Percentiles rank a stretch among this genome's conserved stretches.
These are phyloP conservation scores for Fusarium praegraminearum DNA, from an alignment of 2,329 filamentous ascomycete species.

Conservation along the genomic window DNA sequence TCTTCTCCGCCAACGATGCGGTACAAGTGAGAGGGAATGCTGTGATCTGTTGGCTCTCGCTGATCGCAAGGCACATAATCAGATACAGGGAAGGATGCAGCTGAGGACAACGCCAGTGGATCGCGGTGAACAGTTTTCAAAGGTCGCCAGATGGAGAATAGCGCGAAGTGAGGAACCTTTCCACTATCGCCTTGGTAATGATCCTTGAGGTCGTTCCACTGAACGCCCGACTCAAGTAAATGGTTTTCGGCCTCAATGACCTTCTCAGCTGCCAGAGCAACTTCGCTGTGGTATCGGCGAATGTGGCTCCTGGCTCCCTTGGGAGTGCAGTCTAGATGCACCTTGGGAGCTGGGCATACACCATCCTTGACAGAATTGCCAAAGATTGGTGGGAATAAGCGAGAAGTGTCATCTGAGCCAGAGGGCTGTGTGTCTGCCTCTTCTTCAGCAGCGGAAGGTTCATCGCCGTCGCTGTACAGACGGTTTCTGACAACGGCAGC, in stretches of 20 bases:
- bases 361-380: slow-evolving; percentile 4
- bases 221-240: not conserved
- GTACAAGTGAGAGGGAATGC: not conserved
- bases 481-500: slow-evolving; percentile 6
- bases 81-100: slow-evolving; percentile 1
- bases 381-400: slow-evolving; percentile 1
- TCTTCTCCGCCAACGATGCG: not conserved
- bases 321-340: slow-evolving; percentile 8
- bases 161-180: not conserved
- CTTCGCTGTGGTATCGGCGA: slow-evolving; percentile 5
- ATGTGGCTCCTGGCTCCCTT: slow-evolving; percentile 8
- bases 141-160: slow-evolving; percentile 11
- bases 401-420: not conserved
- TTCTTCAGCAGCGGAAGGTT: not conserved
- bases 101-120: slow-evolving; percentile 9
- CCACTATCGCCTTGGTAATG: not conserved
- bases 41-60: not conserved
- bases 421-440: not conserved
- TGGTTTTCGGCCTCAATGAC: slow-evolving; percentile 1
- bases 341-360: slow-evolving; percentile 5
- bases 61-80: slow-evolving; percentile 7
- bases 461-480: slow-evolving; percentile 4
- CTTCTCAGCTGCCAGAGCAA: not conserved
- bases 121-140: slow-evolving; percentile 7
- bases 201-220: slow-evolving; percentile 4